Evolutionary conservation across 805 yeast genomes (phyloP), one percentile per base, ranked within the genome.

Genomic region (Danielozyma ontarioensis): DNA sequence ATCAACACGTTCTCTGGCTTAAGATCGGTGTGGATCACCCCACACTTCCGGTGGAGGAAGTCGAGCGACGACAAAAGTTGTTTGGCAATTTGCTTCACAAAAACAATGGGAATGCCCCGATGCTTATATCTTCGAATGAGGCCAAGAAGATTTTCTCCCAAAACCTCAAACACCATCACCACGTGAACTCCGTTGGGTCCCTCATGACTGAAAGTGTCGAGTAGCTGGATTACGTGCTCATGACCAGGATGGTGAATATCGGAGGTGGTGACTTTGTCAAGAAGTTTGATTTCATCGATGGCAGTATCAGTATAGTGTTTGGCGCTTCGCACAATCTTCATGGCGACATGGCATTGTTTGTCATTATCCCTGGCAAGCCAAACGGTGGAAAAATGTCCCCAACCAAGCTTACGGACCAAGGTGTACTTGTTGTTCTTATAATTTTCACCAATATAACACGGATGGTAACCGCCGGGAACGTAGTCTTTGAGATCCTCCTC

Each of bases 151-250:
- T 88, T 90, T 57, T 93, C 99, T 14, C 99, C 99, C 41, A 93
- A 66, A 0, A 93, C 96, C 61, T 93, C 98, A 57, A 93, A 93
- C 1, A 90, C 97, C 97, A 93, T 93, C 37, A 93, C 90, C 8
- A 88, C 81, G 59, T 93, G 99, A 2, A 74, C 70, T 1, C 99
- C 99, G 57, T 93, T 87, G 4, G 86, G 88, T 1, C 98, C 98
- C 27, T 66, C 61, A 52, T 90, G 96, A 35, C 78, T 76, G 55
- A 93, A 93, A 38, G 83, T 77, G 57, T 93, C 97, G 37, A 87
- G 59, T 26, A 93, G 64, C 33, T 78, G 80, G 29, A 93, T 83
- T 16, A 90, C 82, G 57, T 83, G 86, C 25, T 73, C 73, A 45
- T 86, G 85, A 3, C 97, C 96, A 4, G 84, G 83, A 49, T 86